A percentile compares a stretch with the other conserved stretches of the same genome.
Evolutionary conservation across 768 basidiomycete species (phyloP).

Genomic region (Mycena leptocephala): DNA sequence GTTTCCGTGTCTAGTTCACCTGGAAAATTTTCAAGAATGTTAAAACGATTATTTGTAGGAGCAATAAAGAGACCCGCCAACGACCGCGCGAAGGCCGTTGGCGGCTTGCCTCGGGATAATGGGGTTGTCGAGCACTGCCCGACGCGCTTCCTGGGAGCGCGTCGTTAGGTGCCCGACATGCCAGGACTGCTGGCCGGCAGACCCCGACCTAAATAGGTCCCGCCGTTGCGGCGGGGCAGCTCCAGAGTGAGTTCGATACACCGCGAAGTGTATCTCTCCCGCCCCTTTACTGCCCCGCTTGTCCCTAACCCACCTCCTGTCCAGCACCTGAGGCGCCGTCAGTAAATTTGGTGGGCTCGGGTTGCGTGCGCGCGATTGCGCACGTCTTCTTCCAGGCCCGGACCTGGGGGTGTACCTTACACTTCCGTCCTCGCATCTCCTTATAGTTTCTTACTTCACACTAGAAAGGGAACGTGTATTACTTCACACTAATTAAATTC

Average conservation of each 20-base stretch:
- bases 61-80: slow-evolving; percentile 5
- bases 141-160: not conserved
- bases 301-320: slow-evolving; percentile 23
- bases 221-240: slow-evolving; percentile 6
- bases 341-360: slow-evolving; percentile 26
- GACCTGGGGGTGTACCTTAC: slow-evolving; percentile 6
- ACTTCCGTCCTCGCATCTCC: too few relatives aligned
- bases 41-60: not conserved
- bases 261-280: not conserved
- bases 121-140: not conserved
- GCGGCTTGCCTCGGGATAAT: not conserved
- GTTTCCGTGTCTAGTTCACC: not conserved
- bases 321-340: not conserved
- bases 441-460: too few relatives aligned
- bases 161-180: not conserved
- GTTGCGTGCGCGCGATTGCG: not conserved
- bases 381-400: slow-evolving; percentile 14
- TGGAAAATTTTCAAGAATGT: not conserved
- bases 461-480: too few relatives aligned
- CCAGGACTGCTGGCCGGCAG: slow-evolving; percentile 21
- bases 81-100: slow-evolving; percentile 9
- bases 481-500: too few relatives aligned
- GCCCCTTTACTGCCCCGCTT: not conserved
- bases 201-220: slow-evolving; percentile 17
- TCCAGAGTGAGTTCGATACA: not conserved